Percentiles rank a stretch among this genome's conserved stretches.
Conservation (phyloP, 1,284 basidiomycete genomes). For the Cystobasidium slooffiae region DNA sequence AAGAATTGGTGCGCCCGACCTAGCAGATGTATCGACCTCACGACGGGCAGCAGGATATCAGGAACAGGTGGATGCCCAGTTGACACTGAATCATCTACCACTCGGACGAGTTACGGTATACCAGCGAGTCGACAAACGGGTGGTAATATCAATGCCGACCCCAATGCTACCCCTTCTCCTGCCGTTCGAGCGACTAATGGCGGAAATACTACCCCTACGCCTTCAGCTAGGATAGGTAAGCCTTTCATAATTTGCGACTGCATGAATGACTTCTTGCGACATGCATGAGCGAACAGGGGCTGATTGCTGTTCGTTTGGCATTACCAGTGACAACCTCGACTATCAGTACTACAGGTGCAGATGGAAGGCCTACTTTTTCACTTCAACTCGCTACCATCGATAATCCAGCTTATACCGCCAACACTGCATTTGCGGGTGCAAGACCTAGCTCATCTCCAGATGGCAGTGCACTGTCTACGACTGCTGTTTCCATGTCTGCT, state of each 20-base stretch:
- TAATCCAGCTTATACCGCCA: conserved; percentile 27
- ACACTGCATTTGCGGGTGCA: conserved; percentile 10
- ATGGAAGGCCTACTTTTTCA: conserved; percentile 26
- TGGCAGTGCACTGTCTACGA: neutral
- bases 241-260: neutral
- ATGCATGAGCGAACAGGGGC: neutral
- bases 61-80: conserved; percentile 13
- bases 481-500: too few species aligned
- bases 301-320: neutral
- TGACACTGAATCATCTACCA: neutral
- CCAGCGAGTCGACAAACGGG: too few species aligned
- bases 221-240: conserved; percentile 14
- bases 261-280: neutral
- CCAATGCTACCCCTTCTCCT: neutral
- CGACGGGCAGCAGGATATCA: conserved; percentile 15
- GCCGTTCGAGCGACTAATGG: neutral
- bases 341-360: conserved; percentile 18
- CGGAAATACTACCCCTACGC: neutral
- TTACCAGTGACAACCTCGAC: conserved; percentile 14
- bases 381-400: conserved; percentile 12
- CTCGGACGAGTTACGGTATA: neutral
- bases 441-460: neutral
- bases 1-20: conserved; percentile 25
- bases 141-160: neutral
- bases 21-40: conserved; percentile 21